Evolutionary conservation across 768 basidiomycete genomes (phyloP).

Genomic region (Trametes punicea): DNA sequence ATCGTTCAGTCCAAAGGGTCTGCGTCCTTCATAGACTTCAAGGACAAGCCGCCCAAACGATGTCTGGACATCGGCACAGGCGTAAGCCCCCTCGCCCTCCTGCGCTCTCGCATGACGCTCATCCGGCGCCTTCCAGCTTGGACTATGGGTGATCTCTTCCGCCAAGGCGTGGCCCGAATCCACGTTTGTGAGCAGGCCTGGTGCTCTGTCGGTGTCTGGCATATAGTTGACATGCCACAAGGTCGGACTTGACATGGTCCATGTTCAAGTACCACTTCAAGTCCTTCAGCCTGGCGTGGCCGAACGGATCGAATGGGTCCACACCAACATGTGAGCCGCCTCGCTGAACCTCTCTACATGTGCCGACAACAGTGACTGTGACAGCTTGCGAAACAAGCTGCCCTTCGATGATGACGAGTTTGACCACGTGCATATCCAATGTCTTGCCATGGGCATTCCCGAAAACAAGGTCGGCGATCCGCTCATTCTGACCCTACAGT

Average conservation of each 20-base stretch:
- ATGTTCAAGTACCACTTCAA: constrained; percentile 61
- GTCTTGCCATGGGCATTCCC: constrained; percentile 47
- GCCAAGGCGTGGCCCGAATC: constrained; percentile 68
- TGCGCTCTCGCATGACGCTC: neutral
- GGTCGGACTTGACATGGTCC: constrained; percentile 80
- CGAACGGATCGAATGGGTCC: constrained; percentile 63
- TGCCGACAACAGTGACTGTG: neutral
- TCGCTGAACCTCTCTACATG: neutral
- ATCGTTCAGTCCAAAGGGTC: constrained; percentile 44
- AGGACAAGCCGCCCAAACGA: constrained; percentile 45
- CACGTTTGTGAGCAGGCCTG: constrained; percentile 49
- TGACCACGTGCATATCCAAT: constrained; percentile 67
- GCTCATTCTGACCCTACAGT: neutral
- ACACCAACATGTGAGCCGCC: constrained; percentile 69
- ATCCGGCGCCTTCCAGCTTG: constrained; percentile 41
- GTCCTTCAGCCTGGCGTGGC: constrained; percentile 50
- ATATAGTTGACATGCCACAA: constrained; percentile 24
- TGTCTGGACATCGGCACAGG: constrained; percentile 74
- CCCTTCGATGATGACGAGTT: constrained; percentile 84
- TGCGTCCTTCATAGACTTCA: constrained; percentile 58
- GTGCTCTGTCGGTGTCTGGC: neutral
- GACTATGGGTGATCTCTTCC: constrained; percentile 70
- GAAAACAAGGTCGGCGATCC: constrained; percentile 58
- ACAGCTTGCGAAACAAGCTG: constrained; percentile 67
- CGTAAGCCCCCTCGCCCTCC: constrained; percentile 37